These are phyloP conservation scores for Leccinum barrowsii DNA, from an alignment of 768 basidiomycete genomes.

Conservation along the genomic window DNA sequence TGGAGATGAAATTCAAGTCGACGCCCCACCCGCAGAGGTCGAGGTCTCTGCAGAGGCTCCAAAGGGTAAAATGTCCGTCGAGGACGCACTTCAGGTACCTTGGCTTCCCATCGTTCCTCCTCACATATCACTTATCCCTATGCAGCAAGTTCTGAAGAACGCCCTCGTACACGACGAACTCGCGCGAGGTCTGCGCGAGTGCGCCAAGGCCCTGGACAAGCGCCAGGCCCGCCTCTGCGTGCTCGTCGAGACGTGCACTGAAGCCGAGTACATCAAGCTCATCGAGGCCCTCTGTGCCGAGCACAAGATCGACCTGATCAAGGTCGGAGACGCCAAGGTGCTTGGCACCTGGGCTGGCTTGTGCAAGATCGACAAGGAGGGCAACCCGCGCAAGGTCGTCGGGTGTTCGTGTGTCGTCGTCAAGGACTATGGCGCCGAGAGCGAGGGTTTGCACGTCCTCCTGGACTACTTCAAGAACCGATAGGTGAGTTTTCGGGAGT, in stretches of 20 bases:
- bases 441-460: constrained; percentile 91
- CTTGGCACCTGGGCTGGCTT: constrained; percentile 98
- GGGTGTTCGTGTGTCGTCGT: constrained; percentile 94
- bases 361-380: constrained; percentile 99
- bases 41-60: constrained; percentile 87
- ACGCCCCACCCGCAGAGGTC: constrained; percentile 59
- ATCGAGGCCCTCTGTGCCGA: constrained; percentile 99
- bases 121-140: neutral
- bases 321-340: constrained; percentile 96
- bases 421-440: constrained; percentile 95
- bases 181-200: constrained; percentile 95
- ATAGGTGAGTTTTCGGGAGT: constrained; percentile 40
- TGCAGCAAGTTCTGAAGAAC: constrained; percentile 97
- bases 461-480: constrained; percentile 95
- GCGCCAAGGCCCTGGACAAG: constrained; percentile 97
- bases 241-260: constrained; percentile 97
- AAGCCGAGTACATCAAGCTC: constrained; percentile 99
- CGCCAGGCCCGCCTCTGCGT: constrained; percentile 98
- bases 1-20: constrained; percentile 91
- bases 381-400: constrained; percentile 95
- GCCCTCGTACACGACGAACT: constrained; percentile 98
- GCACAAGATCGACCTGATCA: constrained; percentile 99
- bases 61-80: constrained; percentile 93
- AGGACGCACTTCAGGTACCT: constrained; percentile 85
- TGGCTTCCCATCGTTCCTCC: neutral